Evolutionary conservation across 1,284 basidiomycete species (phyloP).

Genomic region (Tilletia indica): DNA sequence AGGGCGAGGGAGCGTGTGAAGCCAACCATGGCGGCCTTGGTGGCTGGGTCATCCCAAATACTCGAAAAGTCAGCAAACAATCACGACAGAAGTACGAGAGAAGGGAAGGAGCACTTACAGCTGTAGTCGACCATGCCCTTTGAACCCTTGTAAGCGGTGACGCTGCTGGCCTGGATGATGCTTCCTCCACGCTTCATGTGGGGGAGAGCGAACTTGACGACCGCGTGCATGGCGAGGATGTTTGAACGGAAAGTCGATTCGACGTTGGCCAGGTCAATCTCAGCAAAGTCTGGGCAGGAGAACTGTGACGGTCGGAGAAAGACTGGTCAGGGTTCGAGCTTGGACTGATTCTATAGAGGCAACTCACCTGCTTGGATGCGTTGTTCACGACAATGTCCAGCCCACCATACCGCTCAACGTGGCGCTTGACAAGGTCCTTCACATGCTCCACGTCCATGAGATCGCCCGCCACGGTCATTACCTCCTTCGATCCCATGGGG

Average conservation of each 20-base stretch:
- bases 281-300: slow-evolving; percentile 51
- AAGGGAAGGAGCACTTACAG: slow-evolving; percentile 64
- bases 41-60: not conserved
- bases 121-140: slow-evolving; percentile 62
- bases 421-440: slow-evolving; percentile 61
- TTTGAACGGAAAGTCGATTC: slow-evolving; percentile 42
- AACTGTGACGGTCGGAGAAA: not conserved
- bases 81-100: not conserved
- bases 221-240: slow-evolving; percentile 34
- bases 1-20: slow-evolving; percentile 65
- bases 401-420: slow-evolving; percentile 58
- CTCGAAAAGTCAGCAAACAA: not conserved
- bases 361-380: slow-evolving; percentile 64
- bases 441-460: slow-evolving; percentile 56
- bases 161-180: slow-evolving; percentile 68
- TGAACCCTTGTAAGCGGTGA: slow-evolving; percentile 64
- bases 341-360: no score
- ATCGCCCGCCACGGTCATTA: slow-evolving; percentile 61
- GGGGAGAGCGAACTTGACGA: slow-evolving; percentile 60
- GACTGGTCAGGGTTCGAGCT: no score
- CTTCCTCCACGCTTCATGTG: slow-evolving; percentile 65
- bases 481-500: slow-evolving; percentile 41
- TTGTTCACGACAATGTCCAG: slow-evolving; percentile 63
- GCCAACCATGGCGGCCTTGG: slow-evolving; percentile 52
- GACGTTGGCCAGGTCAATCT: slow-evolving; percentile 39